Conservation (phyloP, 352 stramenopile species). For the Pythium chondricola region DNA sequence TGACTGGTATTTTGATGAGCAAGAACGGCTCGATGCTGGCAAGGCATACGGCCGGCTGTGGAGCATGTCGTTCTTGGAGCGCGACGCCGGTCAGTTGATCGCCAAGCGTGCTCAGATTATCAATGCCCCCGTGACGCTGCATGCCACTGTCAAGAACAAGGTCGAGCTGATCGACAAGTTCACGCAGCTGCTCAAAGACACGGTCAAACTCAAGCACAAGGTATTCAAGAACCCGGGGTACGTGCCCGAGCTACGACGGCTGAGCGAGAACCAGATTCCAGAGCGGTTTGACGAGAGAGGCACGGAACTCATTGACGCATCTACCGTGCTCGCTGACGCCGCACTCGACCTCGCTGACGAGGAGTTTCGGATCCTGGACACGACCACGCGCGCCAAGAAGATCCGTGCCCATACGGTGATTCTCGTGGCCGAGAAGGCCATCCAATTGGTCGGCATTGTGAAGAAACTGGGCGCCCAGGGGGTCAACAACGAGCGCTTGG, state of each 20-base stretch:
- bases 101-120: slow-evolving; percentile 67
- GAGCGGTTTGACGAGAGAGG: slow-evolving; percentile 73
- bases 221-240: slow-evolving; percentile 80
- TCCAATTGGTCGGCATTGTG: slow-evolving; percentile 76
- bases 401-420: slow-evolving; percentile 63
- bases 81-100: slow-evolving; percentile 65
- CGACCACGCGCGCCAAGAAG: slow-evolving; percentile 69
- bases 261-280: slow-evolving; percentile 53
- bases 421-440: slow-evolving; percentile 66
- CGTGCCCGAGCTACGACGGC: slow-evolving; percentile 36
- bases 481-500: slow-evolving; percentile 43
- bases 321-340: slow-evolving; percentile 47
- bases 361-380: slow-evolving; percentile 63
- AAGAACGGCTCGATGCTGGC: slow-evolving; percentile 70
- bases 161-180: slow-evolving; percentile 82
- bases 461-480: slow-evolving; percentile 72
- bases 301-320: slow-evolving; percentile 53
- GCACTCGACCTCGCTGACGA: slow-evolving; percentile 76
- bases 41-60: slow-evolving; percentile 73
- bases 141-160: slow-evolving; percentile 65
- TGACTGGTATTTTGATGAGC: slow-evolving; percentile 80
- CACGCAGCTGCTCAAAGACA: slow-evolving; percentile 78
- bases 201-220: slow-evolving; percentile 86
- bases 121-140: slow-evolving; percentile 61
- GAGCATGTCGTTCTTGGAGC: slow-evolving; percentile 76